Conservation (phyloP, 169 alveolate species). For the Plasmodium gonderi region DNA sequence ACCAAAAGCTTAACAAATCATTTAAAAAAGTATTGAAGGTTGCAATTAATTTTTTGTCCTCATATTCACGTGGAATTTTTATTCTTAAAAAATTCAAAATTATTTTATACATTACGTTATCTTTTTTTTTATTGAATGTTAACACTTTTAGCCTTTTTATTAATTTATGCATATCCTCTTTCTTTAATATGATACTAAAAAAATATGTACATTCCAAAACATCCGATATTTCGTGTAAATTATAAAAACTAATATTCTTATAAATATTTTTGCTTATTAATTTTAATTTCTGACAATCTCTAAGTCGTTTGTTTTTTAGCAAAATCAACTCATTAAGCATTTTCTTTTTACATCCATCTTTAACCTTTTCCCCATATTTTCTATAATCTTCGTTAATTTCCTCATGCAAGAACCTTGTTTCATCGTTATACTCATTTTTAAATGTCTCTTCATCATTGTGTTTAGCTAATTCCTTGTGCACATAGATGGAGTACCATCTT, state of each 20-base stretch:
- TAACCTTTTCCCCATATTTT: not conserved
- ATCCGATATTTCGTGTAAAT: conserved; percentile 28
- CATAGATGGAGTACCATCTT: not conserved
- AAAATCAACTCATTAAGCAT: conserved; percentile 10
- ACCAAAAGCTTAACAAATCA: not conserved
- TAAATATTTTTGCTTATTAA: conserved; percentile 8
- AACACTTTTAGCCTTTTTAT: conserved; percentile 43
- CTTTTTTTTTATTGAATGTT: conserved; percentile 41
- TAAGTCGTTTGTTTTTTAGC: conserved; percentile 22
- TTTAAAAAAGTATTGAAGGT: conserved; percentile 27
- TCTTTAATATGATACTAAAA: conserved; percentile 59
- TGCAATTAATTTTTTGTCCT: not conserved
- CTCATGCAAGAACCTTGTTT: not conserved
- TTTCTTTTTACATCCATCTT: not conserved
- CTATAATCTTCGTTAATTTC: not conserved
- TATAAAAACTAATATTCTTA: conserved; percentile 9
- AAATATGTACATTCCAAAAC: conserved; percentile 33
- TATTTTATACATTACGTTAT: not conserved
- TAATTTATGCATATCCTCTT: conserved; percentile 55
- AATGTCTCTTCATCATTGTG: not conserved
- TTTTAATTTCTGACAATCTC: conserved; percentile 35
- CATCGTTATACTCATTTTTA: not conserved
- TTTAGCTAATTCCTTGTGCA: not conserved
- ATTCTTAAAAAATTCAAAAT: conserved; percentile 42
- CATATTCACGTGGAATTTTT: conserved; percentile 15